Base-by-base conservation (phyloP, 108 stramenopile species). In the Cyclotella choctawhatcheeana region DNA sequence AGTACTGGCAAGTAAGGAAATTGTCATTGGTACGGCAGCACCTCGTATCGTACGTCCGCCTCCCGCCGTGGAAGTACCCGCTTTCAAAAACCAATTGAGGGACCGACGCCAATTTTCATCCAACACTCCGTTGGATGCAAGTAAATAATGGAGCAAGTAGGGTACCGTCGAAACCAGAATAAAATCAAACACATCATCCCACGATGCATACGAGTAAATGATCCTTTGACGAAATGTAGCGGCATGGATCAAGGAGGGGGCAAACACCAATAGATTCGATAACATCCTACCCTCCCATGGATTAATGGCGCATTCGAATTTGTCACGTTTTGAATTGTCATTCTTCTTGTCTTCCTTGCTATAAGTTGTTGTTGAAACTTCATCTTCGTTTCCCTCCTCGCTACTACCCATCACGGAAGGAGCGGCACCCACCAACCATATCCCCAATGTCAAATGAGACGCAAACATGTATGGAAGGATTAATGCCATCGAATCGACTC, bases 151-250 rank as follows among this genome's bases (percentile, higher is more conserved):
- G 16, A 89, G 62, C 58, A 89, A 37, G 69, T 93, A 93, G 12
- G 92, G 89, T 48, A 85, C 54, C 0, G 88, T 73, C 79, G 75
- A 72, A 10, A 83, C 73, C 8, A 93, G 72, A 29, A 84, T 35
- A 27, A 89, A 65, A 64, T 93, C 89, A 47, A 69, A 86, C 27
- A 78, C 52, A 25, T 87, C 88, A 71, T 89, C 89, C 74, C 63
- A 80, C 12, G 84, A 85, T n/a, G 86, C 87, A 52, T 86, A 78
- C 48, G 68, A 73, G 50, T 78, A 87, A 20, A 79, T 45, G n/a
- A 89, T 85, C 16, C 92, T 72, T 21, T 67, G 69, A 8, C 81
- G 79, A 59, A 88, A 87, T 10, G 81, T 81, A 18, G 77, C 56
- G 8, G 85, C n/a, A 61, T 89, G 85, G 43, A 89, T 81, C 13